A percentile compares a stretch with the other conserved stretches of the same genome.
phyloP scores from a whole-genome alignment of 352 stramenopile genomes.

The Salisapilia sapeloensis region DNA sequence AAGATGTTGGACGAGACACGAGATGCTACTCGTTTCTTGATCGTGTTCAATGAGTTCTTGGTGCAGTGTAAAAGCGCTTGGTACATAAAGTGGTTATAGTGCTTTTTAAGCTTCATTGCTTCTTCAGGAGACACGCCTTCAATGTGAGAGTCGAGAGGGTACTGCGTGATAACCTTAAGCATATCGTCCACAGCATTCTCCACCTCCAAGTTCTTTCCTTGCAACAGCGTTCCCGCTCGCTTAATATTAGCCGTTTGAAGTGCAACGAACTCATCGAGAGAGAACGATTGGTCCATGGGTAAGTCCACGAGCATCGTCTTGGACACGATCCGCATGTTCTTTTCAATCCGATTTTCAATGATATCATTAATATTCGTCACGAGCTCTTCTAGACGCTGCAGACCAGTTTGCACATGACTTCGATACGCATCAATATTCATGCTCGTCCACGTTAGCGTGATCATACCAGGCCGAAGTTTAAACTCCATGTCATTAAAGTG shows the following conservation, averaged over 20 bases:
- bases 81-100: slow-evolving; percentile 99
- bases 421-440: slow-evolving; percentile 99
- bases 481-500: slow-evolving; percentile 99
- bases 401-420: slow-evolving; percentile 80
- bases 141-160: slow-evolving; percentile 91
- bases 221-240: slow-evolving; percentile 80
- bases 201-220: slow-evolving; percentile 97
- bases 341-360: slow-evolving; percentile 98
- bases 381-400: slow-evolving; percentile 94
- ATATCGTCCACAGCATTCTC: slow-evolving; percentile 96
- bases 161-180: slow-evolving; percentile 91
- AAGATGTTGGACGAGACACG: slow-evolving; percentile 79
- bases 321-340: slow-evolving; percentile 96
- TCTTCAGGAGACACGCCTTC: slow-evolving; percentile 89
- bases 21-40: slow-evolving; percentile 96
- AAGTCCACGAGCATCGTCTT: slow-evolving; percentile 96
- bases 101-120: slow-evolving; percentile 91
- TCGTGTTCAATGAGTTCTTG: slow-evolving; percentile 96
- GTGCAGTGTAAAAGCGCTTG: slow-evolving; percentile 93
- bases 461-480: slow-evolving; percentile 96
- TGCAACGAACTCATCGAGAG: slow-evolving; percentile 94
- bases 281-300: slow-evolving; percentile 92
- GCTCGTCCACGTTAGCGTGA: slow-evolving; percentile 98
- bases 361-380: slow-evolving; percentile 99
- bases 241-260: slow-evolving; percentile 94